These are phyloP conservation scores for Suaeda aralocaspica DNA, from an alignment of 148 eudicot species.

Conservation along the genomic window DNA sequence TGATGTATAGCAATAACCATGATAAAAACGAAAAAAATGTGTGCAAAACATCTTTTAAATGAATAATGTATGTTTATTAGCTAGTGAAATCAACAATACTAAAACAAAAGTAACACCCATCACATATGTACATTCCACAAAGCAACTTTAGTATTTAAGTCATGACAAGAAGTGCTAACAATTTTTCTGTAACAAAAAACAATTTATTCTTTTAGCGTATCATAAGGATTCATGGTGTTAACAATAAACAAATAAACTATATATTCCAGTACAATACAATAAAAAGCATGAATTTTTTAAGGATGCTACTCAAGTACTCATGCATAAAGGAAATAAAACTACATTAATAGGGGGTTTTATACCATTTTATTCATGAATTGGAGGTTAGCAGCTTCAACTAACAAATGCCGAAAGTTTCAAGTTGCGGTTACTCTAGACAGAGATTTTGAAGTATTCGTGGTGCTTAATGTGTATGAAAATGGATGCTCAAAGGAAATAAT, in stretches of 20 bases:
- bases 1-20: neutral
- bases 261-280: neutral
- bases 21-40: neutral
- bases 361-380: constrained; percentile 8
- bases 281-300: neutral
- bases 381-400: constrained; percentile 1
- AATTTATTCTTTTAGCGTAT: neutral
- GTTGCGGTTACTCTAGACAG: neutral
- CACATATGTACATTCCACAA: neutral
- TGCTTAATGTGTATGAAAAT: neutral
- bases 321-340: neutral
- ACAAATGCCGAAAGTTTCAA: constrained; percentile 6
- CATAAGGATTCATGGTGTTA: neutral
- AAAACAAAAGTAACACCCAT: neutral
- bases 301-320: neutral
- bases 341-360: neutral
- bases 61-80: neutral
- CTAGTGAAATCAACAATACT: neutral
- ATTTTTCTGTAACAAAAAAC: no score
- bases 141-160: neutral
- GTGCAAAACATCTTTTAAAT: neutral
- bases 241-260: neutral
- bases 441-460: constrained; percentile 6
- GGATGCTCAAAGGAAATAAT: neutral
- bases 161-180: no score